phyloP scores from a whole-genome alignment of 495 filamentous ascomycete species.

The Trichoderma orchidacearum region DNA sequence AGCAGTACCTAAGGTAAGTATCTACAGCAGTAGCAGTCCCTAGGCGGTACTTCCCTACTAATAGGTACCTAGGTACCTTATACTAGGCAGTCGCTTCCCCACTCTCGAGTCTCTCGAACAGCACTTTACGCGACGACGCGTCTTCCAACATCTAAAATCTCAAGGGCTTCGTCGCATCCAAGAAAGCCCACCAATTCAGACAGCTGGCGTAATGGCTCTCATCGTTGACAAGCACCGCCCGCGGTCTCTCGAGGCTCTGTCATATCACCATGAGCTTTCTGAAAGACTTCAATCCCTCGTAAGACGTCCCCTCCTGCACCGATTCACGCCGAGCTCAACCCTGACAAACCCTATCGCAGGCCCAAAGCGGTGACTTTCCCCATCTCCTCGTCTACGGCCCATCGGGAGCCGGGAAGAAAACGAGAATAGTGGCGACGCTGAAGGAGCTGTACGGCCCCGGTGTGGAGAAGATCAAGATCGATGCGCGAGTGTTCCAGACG shows the following conservation, averaged over 20 bases:
- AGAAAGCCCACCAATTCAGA: neutral
- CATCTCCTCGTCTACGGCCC: slow-evolving; percentile 95
- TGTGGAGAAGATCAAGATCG: slow-evolving; percentile 95
- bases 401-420: slow-evolving; percentile 95
- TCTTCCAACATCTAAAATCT: slow-evolving; percentile 5
- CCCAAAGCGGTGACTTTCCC: slow-evolving; percentile 91
- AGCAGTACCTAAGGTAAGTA: too few species aligned
- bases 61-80: too few species aligned
- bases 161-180: neutral
- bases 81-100: neutral
- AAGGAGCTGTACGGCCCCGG: slow-evolving; percentile 86
- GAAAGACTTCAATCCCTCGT: slow-evolving; percentile 78
- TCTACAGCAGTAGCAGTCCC: too few species aligned
- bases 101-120: neutral
- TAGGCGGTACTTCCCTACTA: neutral
- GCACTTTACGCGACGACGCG: slow-evolving; percentile 8
- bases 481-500: slow-evolving; percentile 89
- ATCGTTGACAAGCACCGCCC: slow-evolving; percentile 93
- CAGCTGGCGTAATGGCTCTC: slow-evolving; percentile 34
- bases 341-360: slow-evolving; percentile 36
- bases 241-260: slow-evolving; percentile 71
- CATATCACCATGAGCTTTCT: slow-evolving; percentile 82
- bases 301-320: slow-evolving; percentile 14
- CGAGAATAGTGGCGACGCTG: slow-evolving; percentile 82
- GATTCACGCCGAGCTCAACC: neutral